Evolutionary conservation across 169 alveolate genomes (phyloP).

Genomic region (Plasmodium ovale): DNA sequence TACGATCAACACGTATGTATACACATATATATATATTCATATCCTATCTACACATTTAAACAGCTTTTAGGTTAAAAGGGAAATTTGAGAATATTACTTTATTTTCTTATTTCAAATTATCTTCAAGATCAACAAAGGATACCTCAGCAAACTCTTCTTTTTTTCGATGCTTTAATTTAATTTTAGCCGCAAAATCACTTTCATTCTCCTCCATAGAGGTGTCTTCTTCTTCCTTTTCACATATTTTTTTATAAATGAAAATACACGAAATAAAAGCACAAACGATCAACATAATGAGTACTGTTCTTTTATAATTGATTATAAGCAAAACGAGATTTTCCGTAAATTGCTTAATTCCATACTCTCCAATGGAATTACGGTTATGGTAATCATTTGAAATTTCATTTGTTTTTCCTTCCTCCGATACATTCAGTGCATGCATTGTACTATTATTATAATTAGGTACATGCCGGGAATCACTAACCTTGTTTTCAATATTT

Average conservation of each 20-base stretch:
- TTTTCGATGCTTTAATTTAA: neutral
- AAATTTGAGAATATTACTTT: neutral
- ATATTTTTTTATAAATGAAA: neutral
- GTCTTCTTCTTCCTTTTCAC: neutral
- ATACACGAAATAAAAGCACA: neutral
- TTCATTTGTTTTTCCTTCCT: neutral
- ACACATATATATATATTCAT: neutral
- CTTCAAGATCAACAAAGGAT: slow-evolving; percentile 5
- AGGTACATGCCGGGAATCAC: neutral
- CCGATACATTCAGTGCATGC: neutral
- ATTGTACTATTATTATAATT: neutral
- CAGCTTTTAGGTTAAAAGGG: neutral
- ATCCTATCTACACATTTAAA: no score
- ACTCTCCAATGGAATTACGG: no score
- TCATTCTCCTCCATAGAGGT: neutral
- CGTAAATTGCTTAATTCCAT: no score
- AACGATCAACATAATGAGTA: neutral
- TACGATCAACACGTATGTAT: neutral
- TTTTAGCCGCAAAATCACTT: neutral
- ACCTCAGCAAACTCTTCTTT: slow-evolving; percentile 10
- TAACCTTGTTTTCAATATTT: neutral
- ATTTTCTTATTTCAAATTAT: slow-evolving; percentile 10
- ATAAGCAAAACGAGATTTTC: no score
- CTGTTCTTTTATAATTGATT: neutral
- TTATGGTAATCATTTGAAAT: slow-evolving; percentile 9